Base-by-base conservation (phyloP, 2,329 filamentous ascomycete genomes). In the Ophioceras dolichostomum region DNA sequence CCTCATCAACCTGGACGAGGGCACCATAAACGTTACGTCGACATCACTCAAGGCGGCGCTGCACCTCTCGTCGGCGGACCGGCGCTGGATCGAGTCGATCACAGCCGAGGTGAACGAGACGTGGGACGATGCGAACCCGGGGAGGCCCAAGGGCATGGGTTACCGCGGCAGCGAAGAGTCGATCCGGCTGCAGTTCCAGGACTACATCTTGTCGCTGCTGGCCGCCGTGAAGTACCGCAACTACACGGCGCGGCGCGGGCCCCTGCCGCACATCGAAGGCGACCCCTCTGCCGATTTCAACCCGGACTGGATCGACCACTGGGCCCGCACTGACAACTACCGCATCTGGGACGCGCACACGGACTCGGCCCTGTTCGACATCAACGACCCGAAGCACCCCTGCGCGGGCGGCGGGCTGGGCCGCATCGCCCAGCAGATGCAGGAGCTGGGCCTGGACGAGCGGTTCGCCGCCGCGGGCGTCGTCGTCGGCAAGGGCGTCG, bases 151-250 rank as follows among this genome's bases (percentile, higher is more conserved):
- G 51, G 94, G 86, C 2, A 80, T 95, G 67, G 88, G 88, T 21
- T 98, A 95, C 52, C 79, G 86, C 27, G 91, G 91, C 21, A 95
- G 87, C 44, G 91, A 98, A 60, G 91, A 96, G 55, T 95, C 95
- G 52, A 98, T 98, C 49, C 77, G 91, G 21, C 75, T 95, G 29
- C 89, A 96, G 51, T 98, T 98, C 44, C 91, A 98, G 59, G 88
- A 95, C 51, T 98, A 98, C 53, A 72, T 98, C 5, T 71, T 96
- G 18, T 85, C 87, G 0, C 70, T 98, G 43, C 75, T 96, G 31
- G 84, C 88, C 0, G 78, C 84, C 1, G 82, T 88, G 47, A 95
- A 95, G 55, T 96, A 94, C 55, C 87, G 87, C 57, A 78, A 76
- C 50, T 80, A 81, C 51, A 64, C 79, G 19, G 56, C 59, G 14